A percentile compares a stretch with the other conserved stretches of the same genome.
Conservation (phyloP, 1,284 basidiomycete species). For the Schizophyllum amplum region DNA sequence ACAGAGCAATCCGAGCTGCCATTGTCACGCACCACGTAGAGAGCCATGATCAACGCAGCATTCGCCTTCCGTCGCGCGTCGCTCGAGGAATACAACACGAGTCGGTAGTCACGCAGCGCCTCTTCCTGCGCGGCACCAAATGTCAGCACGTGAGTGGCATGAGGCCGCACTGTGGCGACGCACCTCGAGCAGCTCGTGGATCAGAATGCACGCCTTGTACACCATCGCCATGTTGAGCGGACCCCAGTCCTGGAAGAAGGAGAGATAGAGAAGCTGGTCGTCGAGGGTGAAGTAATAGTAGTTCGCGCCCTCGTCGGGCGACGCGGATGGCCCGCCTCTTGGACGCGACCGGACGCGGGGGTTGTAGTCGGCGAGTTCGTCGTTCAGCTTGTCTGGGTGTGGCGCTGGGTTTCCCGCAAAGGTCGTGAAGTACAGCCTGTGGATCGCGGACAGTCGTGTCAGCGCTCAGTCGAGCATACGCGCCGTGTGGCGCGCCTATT, state of each 20-base stretch:
- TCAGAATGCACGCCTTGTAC: constrained; percentile 88
- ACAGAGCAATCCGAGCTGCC: constrained; percentile 9
- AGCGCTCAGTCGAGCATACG: background rate
- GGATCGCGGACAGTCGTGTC: background rate
- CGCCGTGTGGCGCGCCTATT: constrained; percentile 3
- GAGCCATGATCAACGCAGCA: constrained; percentile 84
- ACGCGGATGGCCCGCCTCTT: constrained; percentile 46
- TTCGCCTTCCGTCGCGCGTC: constrained; percentile 89
- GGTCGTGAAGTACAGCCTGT: constrained; percentile 75
- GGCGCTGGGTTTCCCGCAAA: constrained; percentile 71
- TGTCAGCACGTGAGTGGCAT: constrained; percentile 26
- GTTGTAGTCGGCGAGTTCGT: constrained; percentile 38
- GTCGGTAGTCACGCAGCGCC: constrained; percentile 54
- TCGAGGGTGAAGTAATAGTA: constrained; percentile 89
- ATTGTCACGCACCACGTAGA: constrained; percentile 69
- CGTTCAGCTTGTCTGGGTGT: constrained; percentile 53
- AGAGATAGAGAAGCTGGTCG: constrained; percentile 86
- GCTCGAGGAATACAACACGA: constrained; percentile 87
- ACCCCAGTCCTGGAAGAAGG: constrained; percentile 94
- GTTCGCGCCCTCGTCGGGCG: constrained; percentile 58
- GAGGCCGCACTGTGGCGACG: constrained; percentile 22
- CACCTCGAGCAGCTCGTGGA: constrained; percentile 85
- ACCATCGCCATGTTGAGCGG: constrained; percentile 90
- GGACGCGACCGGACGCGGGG: constrained; percentile 55
- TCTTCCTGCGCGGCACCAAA: constrained; percentile 45